Evolutionary conservation across 1,139 yeast species (phyloP).

Genomic region (Hemisphaericaspora xylanilytica): DNA sequence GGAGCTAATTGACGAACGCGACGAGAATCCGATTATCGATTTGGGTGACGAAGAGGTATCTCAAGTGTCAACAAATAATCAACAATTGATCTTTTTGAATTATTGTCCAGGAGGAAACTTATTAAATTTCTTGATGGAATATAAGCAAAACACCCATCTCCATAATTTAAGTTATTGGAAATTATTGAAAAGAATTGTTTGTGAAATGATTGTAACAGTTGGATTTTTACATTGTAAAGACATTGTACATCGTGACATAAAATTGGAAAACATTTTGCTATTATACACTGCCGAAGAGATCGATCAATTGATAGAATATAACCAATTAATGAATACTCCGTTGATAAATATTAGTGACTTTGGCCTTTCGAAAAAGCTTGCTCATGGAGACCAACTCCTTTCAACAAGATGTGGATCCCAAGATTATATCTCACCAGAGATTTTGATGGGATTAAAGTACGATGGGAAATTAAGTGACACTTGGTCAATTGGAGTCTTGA

Average conservation of each 20-base stretch:
- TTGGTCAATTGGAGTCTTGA: constrained; percentile 92
- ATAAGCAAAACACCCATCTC: constrained; percentile 16
- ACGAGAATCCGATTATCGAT: constrained; percentile 6
- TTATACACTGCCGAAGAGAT: constrained; percentile 26
- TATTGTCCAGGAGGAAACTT: constrained; percentile 85
- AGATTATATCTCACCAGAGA: constrained; percentile 92
- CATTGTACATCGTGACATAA: constrained; percentile 84
- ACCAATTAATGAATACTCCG: constrained; percentile 12
- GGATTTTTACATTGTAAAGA: constrained; percentile 65
- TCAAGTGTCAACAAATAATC: constrained; percentile 15
- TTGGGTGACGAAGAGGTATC: background rate
- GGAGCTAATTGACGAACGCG: constrained; percentile 11
- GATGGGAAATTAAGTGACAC: constrained; percentile 88
- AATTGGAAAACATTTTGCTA: constrained; percentile 75
- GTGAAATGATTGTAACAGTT: constrained; percentile 68
- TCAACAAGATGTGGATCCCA: constrained; percentile 93
- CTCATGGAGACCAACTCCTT: constrained; percentile 57
- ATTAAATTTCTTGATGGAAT: constrained; percentile 55
- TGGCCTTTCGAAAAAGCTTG: constrained; percentile 75
- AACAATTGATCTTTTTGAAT: constrained; percentile 63
- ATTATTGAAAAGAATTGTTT: constrained; percentile 58
- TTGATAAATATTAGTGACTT: constrained; percentile 77
- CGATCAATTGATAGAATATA: constrained; percentile 7
- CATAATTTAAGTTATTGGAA: constrained; percentile 31
- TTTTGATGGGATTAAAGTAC: constrained; percentile 83